Conservation (phyloP, 768 basidiomycete genomes). For the Saitozyma sp. region DNA sequence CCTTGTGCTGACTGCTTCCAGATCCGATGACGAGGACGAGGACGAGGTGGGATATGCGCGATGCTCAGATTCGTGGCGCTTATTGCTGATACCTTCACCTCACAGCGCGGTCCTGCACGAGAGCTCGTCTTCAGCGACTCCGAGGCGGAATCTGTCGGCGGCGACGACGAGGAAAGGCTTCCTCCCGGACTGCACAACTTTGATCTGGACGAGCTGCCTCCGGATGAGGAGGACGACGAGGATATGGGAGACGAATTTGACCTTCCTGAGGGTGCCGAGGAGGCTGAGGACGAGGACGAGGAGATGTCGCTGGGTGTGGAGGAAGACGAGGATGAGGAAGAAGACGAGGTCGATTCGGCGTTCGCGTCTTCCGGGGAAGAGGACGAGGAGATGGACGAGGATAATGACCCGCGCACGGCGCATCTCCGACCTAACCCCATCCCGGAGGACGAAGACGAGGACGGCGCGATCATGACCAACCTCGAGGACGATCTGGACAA, state of each 20-base stretch:
- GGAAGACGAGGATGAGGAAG: conserved; percentile 28
- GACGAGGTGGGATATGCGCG: conserved; percentile 9
- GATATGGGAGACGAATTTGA: conserved; percentile 43
- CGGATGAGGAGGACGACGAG: conserved; percentile 32
- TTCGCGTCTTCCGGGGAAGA: conserved; percentile 46
- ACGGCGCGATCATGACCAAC: conserved; percentile 47
- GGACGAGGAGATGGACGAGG: conserved; percentile 40
- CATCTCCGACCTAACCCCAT: conserved; percentile 41
- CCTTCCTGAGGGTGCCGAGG: conserved; percentile 15
- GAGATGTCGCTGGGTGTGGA: conserved; percentile 36
- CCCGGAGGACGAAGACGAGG: conserved; percentile 39
- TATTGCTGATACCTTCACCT: background rate
- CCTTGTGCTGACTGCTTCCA: background rate
- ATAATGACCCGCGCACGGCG: conserved; percentile 30
- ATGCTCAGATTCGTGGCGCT: background rate
- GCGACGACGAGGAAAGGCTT: conserved; percentile 15
- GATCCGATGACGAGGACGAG: conserved; percentile 21
- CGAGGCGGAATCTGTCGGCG: conserved; percentile 30
- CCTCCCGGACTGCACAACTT: conserved; percentile 7
- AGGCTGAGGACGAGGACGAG: conserved; percentile 36
- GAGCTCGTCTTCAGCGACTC: conserved; percentile 46
- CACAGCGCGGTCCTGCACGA: conserved; percentile 36
- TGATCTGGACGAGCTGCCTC: conserved; percentile 12
- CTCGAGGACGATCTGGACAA: conserved; percentile 47
- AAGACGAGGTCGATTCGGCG: conserved; percentile 38